These are phyloP conservation scores for Pythium plurisporium DNA, from an alignment of 352 stramenopile species.

Conservation along the genomic window DNA sequence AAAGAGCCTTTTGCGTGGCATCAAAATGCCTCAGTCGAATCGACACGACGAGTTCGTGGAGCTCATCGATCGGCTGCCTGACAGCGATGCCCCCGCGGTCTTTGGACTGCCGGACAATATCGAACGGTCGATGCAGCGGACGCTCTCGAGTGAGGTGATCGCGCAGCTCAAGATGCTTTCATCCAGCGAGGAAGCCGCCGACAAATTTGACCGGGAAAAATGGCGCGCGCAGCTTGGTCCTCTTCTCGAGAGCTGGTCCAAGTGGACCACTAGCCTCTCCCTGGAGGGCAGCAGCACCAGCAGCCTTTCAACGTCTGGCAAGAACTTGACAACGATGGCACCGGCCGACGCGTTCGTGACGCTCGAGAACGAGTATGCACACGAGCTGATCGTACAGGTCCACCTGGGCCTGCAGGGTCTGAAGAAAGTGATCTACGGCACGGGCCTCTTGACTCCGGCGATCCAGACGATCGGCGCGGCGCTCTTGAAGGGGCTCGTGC, in stretches of 20 bases:
- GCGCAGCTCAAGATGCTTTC: conserved; percentile 83
- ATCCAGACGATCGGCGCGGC: conserved; percentile 78
- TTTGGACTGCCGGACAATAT: conserved; percentile 95
- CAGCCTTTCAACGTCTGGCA: conserved; percentile 7
- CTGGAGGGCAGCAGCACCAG: conserved; percentile 30
- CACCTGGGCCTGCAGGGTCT: conserved; percentile 64
- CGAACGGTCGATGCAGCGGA: conserved; percentile 91
- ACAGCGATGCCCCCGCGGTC: conserved; percentile 70
- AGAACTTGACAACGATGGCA: conserved; percentile 43
- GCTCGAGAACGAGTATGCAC: conserved; percentile 85
- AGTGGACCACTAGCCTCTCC: conserved; percentile 63
- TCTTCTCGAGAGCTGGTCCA: conserved; percentile 88
- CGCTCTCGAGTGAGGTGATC: conserved; percentile 79
- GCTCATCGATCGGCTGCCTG: conserved; percentile 69
- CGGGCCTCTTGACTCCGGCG: conserved; percentile 83
- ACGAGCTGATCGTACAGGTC: conserved; percentile 68
- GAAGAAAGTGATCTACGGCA: conserved; percentile 91
- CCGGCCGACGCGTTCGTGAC: conserved; percentile 89
- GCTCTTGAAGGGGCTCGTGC: conserved; percentile 72
- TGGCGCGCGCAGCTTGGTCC: conserved; percentile 87
- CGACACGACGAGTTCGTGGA: conserved; percentile 65
- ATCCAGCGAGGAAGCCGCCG: conserved; percentile 44
- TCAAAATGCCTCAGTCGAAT: conserved; percentile 67
- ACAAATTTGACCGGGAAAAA: conserved; percentile 90
- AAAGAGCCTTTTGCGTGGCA: conserved; percentile 49